Conservation (phyloP, 2,329 filamentous ascomycete genomes). For the Fusarium pininemorale region DNA sequence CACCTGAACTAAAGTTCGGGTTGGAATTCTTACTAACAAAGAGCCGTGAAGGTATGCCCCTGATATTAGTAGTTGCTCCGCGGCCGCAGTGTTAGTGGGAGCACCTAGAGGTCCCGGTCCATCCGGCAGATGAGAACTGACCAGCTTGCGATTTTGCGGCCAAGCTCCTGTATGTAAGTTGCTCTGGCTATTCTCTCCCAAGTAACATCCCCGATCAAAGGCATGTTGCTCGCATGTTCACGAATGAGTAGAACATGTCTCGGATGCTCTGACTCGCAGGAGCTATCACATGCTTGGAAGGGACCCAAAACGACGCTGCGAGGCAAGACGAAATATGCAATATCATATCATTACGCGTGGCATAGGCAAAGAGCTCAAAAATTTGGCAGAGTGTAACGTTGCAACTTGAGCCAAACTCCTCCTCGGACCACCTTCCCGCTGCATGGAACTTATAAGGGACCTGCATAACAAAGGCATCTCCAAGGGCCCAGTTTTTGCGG, state of each 20-base stretch:
- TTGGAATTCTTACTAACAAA: not conserved
- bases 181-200: not conserved
- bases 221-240: not conserved
- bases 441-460: conserved; percentile 5
- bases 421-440: not conserved
- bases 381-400: conserved; percentile 20
- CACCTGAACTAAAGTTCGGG: not conserved
- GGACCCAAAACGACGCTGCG: not conserved
- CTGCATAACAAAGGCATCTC: conserved; percentile 10
- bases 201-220: not conserved
- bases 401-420: not conserved
- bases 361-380: not conserved
- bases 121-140: not conserved
- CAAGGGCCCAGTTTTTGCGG: conserved; percentile 5
- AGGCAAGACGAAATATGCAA: not conserved
- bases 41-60: not conserved
- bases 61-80: conserved; percentile 9
- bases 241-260: not conserved
- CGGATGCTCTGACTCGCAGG: not conserved
- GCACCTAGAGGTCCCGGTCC: not conserved
- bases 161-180: not conserved
- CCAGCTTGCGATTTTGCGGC: not conserved
- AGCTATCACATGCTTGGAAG: conserved; percentile 2
- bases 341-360: conserved; percentile 1
- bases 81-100: not conserved